A percentile compares a stretch with the other conserved stretches of the same genome.
These are phyloP conservation scores for Hypoxylon sp. DNA, from an alignment of 2,329 filamentous ascomycete genomes.

Conservation along the genomic window DNA sequence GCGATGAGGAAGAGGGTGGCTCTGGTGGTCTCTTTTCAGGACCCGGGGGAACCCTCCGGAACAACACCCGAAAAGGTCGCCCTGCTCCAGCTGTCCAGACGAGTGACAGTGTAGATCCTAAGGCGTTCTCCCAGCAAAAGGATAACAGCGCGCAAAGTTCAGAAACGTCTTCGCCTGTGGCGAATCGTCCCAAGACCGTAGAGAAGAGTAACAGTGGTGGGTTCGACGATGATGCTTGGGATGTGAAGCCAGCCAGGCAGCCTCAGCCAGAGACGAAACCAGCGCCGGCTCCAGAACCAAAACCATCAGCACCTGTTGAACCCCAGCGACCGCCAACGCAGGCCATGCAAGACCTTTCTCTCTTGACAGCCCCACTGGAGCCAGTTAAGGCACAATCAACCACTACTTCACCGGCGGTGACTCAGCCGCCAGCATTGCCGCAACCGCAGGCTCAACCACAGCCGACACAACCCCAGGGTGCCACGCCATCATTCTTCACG, in stretches of 20 bases:
- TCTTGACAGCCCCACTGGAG: conserved; percentile 67
- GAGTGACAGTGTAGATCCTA: conserved; percentile 88
- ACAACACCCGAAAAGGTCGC: conserved; percentile 94
- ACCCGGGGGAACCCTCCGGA: conserved; percentile 88
- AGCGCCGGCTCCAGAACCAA: conserved; percentile 73
- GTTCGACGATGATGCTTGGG: conserved; percentile 98
- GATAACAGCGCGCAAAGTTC: conserved; percentile 60
- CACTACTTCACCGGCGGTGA: conserved; percentile 52
- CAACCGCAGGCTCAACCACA: conserved; percentile 55
- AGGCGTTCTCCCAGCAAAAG: conserved; percentile 80
- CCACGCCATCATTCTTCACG: conserved; percentile 72
- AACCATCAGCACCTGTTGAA: conserved; percentile 53
- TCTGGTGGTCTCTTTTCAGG: conserved; percentile 88
- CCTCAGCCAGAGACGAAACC: conserved; percentile 60
- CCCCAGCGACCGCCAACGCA: conserved; percentile 53
- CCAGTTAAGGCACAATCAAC: conserved; percentile 61
- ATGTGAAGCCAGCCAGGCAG: conserved; percentile 86
- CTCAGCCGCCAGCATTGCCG: conserved; percentile 54
- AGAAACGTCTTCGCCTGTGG: conserved; percentile 56
- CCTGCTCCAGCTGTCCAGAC: conserved; percentile 89
- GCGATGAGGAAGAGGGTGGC: conserved; percentile 68
- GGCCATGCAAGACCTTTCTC: conserved; percentile 68
- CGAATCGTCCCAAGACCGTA: conserved; percentile 51
- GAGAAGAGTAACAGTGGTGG: conserved; percentile 54
- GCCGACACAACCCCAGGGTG: conserved; percentile 62